Conservation (phyloP, 139 green algal species). For the Edaphochlamys debaryana region DNA sequence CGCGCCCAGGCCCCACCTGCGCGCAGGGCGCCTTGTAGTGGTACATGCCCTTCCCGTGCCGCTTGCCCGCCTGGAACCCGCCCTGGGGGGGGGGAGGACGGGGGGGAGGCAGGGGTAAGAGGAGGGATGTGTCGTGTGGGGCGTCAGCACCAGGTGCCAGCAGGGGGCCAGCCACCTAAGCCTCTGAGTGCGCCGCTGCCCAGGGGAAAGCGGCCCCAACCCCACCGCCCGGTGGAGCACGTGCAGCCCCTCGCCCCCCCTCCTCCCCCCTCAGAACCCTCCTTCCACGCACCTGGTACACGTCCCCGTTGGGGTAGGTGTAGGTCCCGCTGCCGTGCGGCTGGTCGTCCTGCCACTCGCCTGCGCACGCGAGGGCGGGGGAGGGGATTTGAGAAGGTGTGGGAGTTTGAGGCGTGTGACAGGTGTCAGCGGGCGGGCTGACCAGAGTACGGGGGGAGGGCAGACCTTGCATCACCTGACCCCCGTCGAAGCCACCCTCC, state of each 20-base stretch:
- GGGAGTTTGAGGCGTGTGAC: background rate
- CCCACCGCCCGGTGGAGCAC: too few species aligned
- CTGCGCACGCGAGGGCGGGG: slow-evolving; percentile 24
- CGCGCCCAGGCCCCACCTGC: too few species aligned
- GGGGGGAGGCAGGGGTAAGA: background rate
- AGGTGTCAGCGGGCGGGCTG: background rate
- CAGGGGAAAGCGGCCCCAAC: too few species aligned
- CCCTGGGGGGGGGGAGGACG: slow-evolving; percentile 26
- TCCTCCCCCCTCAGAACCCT: too few species aligned
- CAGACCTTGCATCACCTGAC: background rate
- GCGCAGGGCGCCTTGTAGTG: slow-evolving; percentile 54
- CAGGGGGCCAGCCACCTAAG: too few species aligned
- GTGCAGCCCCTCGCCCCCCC: too few species aligned
- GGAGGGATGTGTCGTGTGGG: background rate
- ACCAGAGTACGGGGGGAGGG: background rate
- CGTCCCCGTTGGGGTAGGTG: slow-evolving; percentile 68
- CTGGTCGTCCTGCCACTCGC: slow-evolving; percentile 64
- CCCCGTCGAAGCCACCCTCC: too few species aligned
- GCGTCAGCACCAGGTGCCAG: background rate
- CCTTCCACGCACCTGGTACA: slow-evolving; percentile 55
- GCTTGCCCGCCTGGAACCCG: slow-evolving; percentile 56
- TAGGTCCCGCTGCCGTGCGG: slow-evolving; percentile 61
- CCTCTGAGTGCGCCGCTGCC: too few species aligned
- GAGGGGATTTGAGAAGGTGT: background rate
- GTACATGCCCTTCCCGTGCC: slow-evolving; percentile 60